Evolutionary conservation across 768 basidiomycete species (phyloP), one percentile per base, ranked within the genome.

Genomic region (Tricholomella constricta): DNA sequence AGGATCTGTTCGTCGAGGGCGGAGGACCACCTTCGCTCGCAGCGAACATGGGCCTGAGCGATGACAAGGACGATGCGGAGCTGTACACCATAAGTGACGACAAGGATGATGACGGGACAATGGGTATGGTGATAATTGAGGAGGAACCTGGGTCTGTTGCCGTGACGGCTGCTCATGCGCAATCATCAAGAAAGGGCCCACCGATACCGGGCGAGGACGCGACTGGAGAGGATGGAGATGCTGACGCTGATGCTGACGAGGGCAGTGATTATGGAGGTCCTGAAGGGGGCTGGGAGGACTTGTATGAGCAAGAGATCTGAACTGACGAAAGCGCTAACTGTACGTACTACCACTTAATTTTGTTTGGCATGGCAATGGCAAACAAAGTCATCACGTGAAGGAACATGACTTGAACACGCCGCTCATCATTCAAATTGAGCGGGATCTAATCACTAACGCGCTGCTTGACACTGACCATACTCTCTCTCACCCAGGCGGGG

Each of bases 251-350:
- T 50, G 77, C 31, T 32, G 31, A 32, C n/a, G n/a, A 78, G 31
- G 60, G 51, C 6, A 63, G 60, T 35, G 77, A 75, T 19, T 66
- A 86, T 35, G 85, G 84, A 61, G 79, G 75, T 17, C 77, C 81
- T 58, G 82, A 80, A 42, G 77, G 79, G 26, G 81, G 75, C 64
- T 78, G 69, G 70, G 74, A 72, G 20, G 75, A 76, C 55, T 86
- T 66, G 22, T 91, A 88, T 60, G 88, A 91, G 62, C 89, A 91
- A 62, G 89, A 91, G 69, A 81, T 88, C 40, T 81, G 57, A 68
- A 17, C 23, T 32, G 11, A 31, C 8, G 47, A 52, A 14, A 20
- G 11, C 34, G 12, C 20, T 45, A 47, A 47, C 23, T 51, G 48
- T 56, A 46, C 27, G 54, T 56, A 52, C 37, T 40, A 44, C 23